Percentiles rank a stretch among this genome's conserved stretches.
Evolutionary conservation across 1,284 basidiomycete species (phyloP).

Genomic region (Ceratobasidium papillatum): DNA sequence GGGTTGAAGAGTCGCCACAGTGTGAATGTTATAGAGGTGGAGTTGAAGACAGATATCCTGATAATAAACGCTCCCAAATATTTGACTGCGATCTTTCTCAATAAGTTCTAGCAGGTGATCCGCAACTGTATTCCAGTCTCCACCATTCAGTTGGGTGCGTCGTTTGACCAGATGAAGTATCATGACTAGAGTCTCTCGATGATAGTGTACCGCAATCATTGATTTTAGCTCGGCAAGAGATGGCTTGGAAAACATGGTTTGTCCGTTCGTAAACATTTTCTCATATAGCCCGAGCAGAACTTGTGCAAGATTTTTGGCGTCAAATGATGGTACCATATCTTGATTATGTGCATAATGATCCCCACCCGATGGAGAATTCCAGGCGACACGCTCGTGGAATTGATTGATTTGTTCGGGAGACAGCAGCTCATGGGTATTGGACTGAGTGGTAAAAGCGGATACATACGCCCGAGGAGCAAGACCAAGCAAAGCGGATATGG

Average conservation of each 20-base stretch:
- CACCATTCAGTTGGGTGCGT: not conserved
- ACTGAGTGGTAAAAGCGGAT: not conserved
- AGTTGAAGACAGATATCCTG: constrained; percentile 17
- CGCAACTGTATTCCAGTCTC: not conserved
- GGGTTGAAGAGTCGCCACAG: not conserved
- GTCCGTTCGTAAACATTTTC: constrained; percentile 1
- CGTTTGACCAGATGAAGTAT: not conserved
- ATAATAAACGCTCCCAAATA: not conserved
- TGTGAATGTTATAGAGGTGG: not conserved
- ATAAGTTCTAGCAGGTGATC: not conserved
- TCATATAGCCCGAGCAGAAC: not conserved
- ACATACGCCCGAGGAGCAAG: constrained; percentile 18
- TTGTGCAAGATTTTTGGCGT: not conserved
- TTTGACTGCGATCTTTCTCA: not conserved
- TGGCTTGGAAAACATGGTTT: not conserved
- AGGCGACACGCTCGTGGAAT: constrained; percentile 14
- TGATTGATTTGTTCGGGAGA: not conserved
- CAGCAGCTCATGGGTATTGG: not conserved
- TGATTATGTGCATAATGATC: constrained; percentile 1
- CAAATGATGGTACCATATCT: not conserved
- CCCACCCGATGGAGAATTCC: not conserved
- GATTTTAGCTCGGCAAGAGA: not conserved
- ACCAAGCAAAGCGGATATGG: not conserved
- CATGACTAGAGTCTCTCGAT: not conserved
- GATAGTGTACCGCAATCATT: not conserved